Conservation (phyloP, 1,284 basidiomycete species). For the Apiotrichum domesticum region DNA sequence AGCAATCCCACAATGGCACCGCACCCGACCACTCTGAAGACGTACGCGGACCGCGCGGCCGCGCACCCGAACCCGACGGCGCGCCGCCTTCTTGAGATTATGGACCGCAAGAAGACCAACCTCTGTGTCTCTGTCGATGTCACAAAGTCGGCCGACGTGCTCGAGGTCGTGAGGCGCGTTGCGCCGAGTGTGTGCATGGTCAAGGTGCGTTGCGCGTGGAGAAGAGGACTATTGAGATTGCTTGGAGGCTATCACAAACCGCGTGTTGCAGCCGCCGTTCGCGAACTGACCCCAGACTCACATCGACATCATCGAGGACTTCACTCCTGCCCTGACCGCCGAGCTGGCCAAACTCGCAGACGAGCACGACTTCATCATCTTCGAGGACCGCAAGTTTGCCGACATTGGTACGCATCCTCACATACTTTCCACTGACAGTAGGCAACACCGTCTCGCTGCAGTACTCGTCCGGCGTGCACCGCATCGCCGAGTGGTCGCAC, state of each 20-base stretch:
- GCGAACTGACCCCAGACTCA: constrained; percentile 64
- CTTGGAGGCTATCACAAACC: too few relatives aligned
- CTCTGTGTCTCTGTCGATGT: constrained; percentile 95
- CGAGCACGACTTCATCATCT: constrained; percentile 91
- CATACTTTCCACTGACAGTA: constrained; percentile 39
- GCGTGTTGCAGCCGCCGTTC: too few relatives aligned
- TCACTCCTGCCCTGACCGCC: constrained; percentile 66
- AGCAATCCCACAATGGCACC: constrained; percentile 13
- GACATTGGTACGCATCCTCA: constrained; percentile 71
- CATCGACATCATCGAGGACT: constrained; percentile 92
- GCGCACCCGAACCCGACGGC: constrained; percentile 68
- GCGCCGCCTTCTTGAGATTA: constrained; percentile 67
- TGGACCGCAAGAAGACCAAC: constrained; percentile 84
- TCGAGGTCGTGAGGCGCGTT: constrained; percentile 80
- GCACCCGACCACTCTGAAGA: constrained; percentile 41
- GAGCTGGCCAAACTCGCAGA: constrained; percentile 64
- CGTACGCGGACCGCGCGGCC: constrained; percentile 62
- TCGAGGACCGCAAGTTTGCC: constrained; percentile 98
- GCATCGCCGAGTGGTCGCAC: constrained; percentile 92
- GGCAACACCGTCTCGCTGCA: constrained; percentile 95
- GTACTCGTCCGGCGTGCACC: constrained; percentile 88
- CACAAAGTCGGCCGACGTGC: constrained; percentile 69
- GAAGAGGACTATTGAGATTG: not conserved
- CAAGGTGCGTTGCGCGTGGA: constrained; percentile 62
- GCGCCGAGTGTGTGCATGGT: constrained; percentile 86